Evolutionary conservation across 805 yeast species (phyloP).

Genomic region (Saccharomyces mikatae): DNA sequence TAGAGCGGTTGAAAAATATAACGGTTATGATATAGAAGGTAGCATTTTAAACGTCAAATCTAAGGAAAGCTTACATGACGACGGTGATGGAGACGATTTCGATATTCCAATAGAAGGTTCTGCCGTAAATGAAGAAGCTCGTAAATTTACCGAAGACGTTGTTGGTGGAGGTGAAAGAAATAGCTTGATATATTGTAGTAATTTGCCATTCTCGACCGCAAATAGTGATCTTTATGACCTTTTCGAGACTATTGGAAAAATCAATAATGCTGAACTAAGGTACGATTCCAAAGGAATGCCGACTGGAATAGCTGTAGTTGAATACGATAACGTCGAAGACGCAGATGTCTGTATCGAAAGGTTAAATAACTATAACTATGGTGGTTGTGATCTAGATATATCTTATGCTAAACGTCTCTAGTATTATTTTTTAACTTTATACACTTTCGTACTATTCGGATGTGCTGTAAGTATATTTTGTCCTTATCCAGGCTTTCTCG

Average conservation of each 20-base stretch:
- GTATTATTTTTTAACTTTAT: not conserved
- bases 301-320: constrained; percentile 79
- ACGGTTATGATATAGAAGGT: constrained; percentile 46
- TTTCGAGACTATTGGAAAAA: constrained; percentile 76
- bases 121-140: constrained; percentile 2
- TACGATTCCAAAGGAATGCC: constrained; percentile 55
- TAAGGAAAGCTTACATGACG: constrained; percentile 3
- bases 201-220: constrained; percentile 86
- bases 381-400: constrained; percentile 64
- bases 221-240: constrained; percentile 76
- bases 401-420: constrained; percentile 48
- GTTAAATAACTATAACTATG: constrained; percentile 74
- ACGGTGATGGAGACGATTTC: not conserved
- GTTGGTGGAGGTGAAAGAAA: constrained; percentile 53
- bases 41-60: constrained; percentile 7
- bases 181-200: constrained; percentile 56
- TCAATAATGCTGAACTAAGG: constrained; percentile 69
- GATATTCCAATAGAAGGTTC: not conserved
- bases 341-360: constrained; percentile 71
- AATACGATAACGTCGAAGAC: constrained; percentile 54
- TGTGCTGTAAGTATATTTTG: not conserved
- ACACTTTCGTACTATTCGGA: not conserved
- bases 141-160: constrained; percentile 62
- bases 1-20: constrained; percentile 60
- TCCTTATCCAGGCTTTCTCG: not conserved